These are phyloP conservation scores for Lichtheimia hyalospora DNA, from an alignment of 371 early-diverging fungal species.

Conservation along the genomic window DNA sequence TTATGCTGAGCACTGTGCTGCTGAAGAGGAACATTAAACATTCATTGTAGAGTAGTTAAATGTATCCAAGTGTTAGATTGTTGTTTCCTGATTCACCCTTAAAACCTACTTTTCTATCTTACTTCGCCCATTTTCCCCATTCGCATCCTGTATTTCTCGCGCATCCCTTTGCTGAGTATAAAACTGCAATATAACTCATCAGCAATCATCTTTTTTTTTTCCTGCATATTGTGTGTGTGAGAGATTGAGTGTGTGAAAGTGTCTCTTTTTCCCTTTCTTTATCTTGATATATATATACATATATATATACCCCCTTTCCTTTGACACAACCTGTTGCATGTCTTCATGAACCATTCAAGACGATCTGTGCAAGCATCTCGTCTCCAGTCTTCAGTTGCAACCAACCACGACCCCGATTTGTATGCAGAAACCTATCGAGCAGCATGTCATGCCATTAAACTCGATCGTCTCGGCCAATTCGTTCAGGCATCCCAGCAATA, in stretches of 20 bases:
- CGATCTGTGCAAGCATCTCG: conserved; percentile 7
- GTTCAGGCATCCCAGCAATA: conserved; percentile 49
- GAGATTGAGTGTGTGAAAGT: no score
- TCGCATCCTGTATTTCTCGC: conserved; percentile 7
- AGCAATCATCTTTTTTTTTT: conserved; percentile 4
- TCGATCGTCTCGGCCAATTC: conserved; percentile 46
- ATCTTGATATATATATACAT: no score
- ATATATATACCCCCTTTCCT: background rate
- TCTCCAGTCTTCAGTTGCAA: conserved; percentile 6
- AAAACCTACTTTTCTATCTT: no score
- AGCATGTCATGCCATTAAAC: conserved; percentile 52
- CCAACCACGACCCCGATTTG: conserved; percentile 8
- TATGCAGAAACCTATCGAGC: conserved; percentile 49
- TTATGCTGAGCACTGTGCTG: conserved; percentile 51
- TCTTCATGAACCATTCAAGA: conserved; percentile 13
- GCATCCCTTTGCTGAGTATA: background rate
- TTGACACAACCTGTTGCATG: conserved; percentile 3
- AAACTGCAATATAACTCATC: no score
- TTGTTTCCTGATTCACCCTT: no score
- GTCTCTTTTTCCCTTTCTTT: no score
- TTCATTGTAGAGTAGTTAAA: background rate
- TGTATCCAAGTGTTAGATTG: conserved; percentile 10
- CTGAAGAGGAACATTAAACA: conserved; percentile 26
- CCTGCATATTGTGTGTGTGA: no score
- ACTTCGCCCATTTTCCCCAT: no score